Evolutionary conservation across 495 filamentous ascomycete genomes (phyloP).

Genomic region (Evernia prunastri): DNA sequence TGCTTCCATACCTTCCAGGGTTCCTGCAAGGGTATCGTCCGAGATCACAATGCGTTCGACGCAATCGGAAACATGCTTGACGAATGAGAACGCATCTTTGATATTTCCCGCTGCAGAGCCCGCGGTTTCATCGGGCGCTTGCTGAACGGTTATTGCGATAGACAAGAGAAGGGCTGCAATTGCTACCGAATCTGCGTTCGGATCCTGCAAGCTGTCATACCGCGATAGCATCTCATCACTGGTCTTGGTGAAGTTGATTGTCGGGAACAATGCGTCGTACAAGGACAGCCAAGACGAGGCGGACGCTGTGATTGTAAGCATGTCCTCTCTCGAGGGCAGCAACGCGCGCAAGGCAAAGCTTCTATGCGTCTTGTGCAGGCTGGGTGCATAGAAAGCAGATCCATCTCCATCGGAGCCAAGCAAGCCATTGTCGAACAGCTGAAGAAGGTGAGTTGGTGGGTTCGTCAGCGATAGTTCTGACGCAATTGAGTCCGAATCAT

Average conservation of each 20-base stretch:
- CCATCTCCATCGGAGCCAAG: conserved; percentile 22
- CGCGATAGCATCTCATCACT: conserved; percentile 21
- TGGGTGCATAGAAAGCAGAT: conserved; percentile 12
- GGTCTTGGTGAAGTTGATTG: conserved; percentile 19
- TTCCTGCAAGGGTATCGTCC: conserved; percentile 28
- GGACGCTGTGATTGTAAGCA: conserved; percentile 14
- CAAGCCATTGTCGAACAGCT: conserved; percentile 33
- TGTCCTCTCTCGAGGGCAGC: conserved; percentile 27
- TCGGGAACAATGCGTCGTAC: conserved; percentile 24
- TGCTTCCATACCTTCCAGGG: conserved; percentile 24
- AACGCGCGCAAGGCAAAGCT: conserved; percentile 24
- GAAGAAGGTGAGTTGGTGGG: conserved; percentile 27
- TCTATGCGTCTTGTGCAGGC: conserved; percentile 15
- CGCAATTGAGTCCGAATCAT: conserved; percentile 13
- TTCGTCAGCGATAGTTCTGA: conserved; percentile 26
- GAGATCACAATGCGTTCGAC: conserved; percentile 27
- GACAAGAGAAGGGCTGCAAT: conserved; percentile 29
- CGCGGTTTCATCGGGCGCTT: conserved; percentile 18
- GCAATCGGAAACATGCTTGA: conserved; percentile 22
- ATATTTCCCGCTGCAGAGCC: conserved; percentile 2
- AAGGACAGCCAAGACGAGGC: conserved; percentile 28
- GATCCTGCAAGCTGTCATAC: conserved; percentile 27
- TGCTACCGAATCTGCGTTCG: conserved; percentile 25
- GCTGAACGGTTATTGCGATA: conserved; percentile 28
- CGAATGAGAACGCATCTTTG: conserved; percentile 14